These are phyloP conservation scores for Citrullus mucosospermus DNA, from an alignment of 306 rosid species.

Conservation along the genomic window DNA sequence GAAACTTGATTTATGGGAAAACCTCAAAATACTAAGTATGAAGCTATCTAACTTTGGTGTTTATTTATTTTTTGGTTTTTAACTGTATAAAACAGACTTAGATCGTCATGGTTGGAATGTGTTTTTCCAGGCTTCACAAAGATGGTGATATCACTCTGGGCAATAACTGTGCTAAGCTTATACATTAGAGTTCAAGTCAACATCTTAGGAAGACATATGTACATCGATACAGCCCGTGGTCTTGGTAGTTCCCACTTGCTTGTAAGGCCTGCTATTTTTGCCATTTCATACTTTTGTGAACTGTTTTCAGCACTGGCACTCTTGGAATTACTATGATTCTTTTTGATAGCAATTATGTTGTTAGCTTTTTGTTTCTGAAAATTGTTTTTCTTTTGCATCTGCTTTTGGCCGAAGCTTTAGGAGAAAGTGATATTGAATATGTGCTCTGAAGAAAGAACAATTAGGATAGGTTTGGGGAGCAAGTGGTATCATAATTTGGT, in stretches of 20 bases:
- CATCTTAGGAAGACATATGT: conserved; percentile 86
- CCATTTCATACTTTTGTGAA: background rate
- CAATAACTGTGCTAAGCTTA: conserved; percentile 69
- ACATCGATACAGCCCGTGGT: conserved; percentile 72
- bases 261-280: conserved; percentile 33
- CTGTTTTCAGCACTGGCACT: background rate
- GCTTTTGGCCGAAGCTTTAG: background rate
- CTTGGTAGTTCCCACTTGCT: conserved; percentile 40
- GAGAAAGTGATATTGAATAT: background rate
- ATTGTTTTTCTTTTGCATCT: background rate
- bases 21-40: conserved; percentile 78
- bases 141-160: conserved; percentile 73
- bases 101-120: conserved; percentile 8
- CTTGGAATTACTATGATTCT: background rate
- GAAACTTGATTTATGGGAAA: conserved; percentile 77
- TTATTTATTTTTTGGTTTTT: conserved; percentile 8
- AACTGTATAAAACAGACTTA: background rate
- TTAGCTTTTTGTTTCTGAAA: background rate
- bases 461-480: background rate
- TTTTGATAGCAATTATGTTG: background rate
- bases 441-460: background rate
- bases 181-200: conserved; percentile 94
- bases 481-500: background rate
- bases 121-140: conserved; percentile 71
- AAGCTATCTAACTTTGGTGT: background rate